Conservation (phyloP, 352 stramenopile species). For the Pythium oligandrum region DNA sequence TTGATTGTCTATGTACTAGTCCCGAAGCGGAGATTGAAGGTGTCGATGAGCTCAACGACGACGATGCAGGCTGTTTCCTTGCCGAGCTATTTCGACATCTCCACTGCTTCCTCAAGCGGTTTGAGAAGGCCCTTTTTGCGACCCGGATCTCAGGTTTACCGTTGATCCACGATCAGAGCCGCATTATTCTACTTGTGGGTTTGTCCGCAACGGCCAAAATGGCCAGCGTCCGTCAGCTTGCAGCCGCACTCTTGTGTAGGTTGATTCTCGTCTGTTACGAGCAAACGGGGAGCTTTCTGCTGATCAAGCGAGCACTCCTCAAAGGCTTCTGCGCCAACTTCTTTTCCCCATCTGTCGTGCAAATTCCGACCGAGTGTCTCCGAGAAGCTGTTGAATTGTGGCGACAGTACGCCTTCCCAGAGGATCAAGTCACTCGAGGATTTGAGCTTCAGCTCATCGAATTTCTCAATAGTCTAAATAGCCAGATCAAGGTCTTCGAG, state of each 20-base stretch:
- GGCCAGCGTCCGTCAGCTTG: slow-evolving; percentile 23
- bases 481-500: slow-evolving; percentile 55
- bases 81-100: slow-evolving; percentile 48
- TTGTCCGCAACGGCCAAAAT: slow-evolving; percentile 41
- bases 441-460: slow-evolving; percentile 49
- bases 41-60: slow-evolving; percentile 16
- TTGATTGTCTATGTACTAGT: slow-evolving; percentile 28
- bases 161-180: slow-evolving; percentile 45
- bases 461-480: slow-evolving; percentile 40
- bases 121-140: slow-evolving; percentile 51
- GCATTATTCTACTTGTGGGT: slow-evolving; percentile 37
- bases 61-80: slow-evolving; percentile 32
- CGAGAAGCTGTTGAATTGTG: slow-evolving; percentile 53
- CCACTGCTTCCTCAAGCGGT: slow-evolving; percentile 37
- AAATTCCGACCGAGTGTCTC: slow-evolving; percentile 28
- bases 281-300: slow-evolving; percentile 57
- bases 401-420: slow-evolving; percentile 26
- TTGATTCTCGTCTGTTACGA: slow-evolving; percentile 50
- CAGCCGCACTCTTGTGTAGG: slow-evolving; percentile 36
- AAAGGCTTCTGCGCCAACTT: slow-evolving; percentile 42
- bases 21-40: slow-evolving; percentile 18
- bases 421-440: not conserved
- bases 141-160: slow-evolving; percentile 38
- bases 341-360: slow-evolving; percentile 23
- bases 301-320: slow-evolving; percentile 42